These are phyloP conservation scores for Pythium folliculosum DNA, from an alignment of 352 stramenopile genomes.

Conservation along the genomic window DNA sequence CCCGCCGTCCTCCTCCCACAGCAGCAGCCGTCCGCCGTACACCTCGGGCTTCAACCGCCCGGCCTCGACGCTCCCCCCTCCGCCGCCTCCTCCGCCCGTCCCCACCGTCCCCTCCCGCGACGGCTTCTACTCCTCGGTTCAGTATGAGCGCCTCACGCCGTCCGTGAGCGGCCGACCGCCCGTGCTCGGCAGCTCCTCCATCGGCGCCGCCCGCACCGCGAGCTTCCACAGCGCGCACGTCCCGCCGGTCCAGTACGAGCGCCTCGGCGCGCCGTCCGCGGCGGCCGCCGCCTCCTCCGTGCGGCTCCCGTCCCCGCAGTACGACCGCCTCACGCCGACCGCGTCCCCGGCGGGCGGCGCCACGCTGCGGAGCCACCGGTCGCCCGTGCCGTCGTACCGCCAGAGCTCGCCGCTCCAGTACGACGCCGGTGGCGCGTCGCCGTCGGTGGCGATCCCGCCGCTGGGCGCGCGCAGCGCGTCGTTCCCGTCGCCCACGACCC, in stretches of 20 bases:
- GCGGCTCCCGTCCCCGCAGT: slow-evolving; percentile 24
- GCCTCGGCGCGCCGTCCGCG: background rate
- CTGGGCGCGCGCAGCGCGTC: slow-evolving; percentile 15
- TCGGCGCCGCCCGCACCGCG: slow-evolving; percentile 4
- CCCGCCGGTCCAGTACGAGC: slow-evolving; percentile 16
- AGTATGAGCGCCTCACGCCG: slow-evolving; percentile 59
- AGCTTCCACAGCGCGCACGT: slow-evolving; percentile 19
- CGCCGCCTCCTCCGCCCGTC: slow-evolving; percentile 9
- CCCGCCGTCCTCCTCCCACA: slow-evolving; percentile 20
- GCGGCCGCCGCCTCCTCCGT: background rate
- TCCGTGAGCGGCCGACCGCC: slow-evolving; percentile 25
- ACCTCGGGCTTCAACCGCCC: slow-evolving; percentile 16
- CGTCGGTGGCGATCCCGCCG: slow-evolving; percentile 9
- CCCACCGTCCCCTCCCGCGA: slow-evolving; percentile 13
- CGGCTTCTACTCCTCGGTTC: slow-evolving; percentile 37
- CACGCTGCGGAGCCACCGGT: slow-evolving; percentile 11
- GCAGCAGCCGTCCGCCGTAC: slow-evolving; percentile 16
- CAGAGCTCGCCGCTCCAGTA: slow-evolving; percentile 25
- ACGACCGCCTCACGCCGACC: slow-evolving; percentile 21
- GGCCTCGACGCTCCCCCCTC: slow-evolving; percentile 3
- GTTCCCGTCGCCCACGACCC: slow-evolving; percentile 20
- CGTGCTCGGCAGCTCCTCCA: slow-evolving; percentile 12
- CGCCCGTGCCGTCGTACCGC: slow-evolving; percentile 14
- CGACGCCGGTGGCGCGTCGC: background rate
- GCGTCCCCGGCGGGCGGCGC: slow-evolving; percentile 15